Evolutionary conservation across 495 filamentous ascomycete genomes (phyloP), one percentile per base, ranked within the genome.

Genomic region (Amphirosellinia nigrospora): DNA sequence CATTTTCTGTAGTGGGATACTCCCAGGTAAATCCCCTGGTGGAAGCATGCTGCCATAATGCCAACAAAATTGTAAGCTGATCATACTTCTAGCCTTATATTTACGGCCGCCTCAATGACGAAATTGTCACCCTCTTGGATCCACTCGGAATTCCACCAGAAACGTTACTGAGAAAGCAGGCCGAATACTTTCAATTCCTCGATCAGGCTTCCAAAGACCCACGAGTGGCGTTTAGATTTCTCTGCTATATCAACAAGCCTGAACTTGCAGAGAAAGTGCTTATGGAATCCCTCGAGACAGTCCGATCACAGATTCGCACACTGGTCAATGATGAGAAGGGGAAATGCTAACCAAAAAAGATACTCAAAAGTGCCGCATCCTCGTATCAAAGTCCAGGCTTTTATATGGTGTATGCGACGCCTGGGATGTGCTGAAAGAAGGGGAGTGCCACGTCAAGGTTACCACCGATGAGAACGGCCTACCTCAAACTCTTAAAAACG

Each of bases 401-500:
- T 73, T 87, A 3, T 86, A 85, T 67, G 83, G 83, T 0, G 80
- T 86, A 38, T 86, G 84, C 65, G 85, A 86, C 71, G 80, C 83
- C 8, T 79, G 71, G 73, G 79, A 69, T 36, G 79, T 83, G n/a
- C 74, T 86, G 50, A 80, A 80, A 53, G 75, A 82, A 28, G 84
- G 83, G 0, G 79, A 86, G 68, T 86, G 83, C 59, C 75, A 76
- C 60, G 79, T 86, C 19, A 78, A 77, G 34, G 70, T 86, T 16
- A 86, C 85, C 16, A 71, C 77, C 34, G 81, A 85, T 69, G 73
- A 72, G 13, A 78, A 82, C 64, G 84, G 84, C 1, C 64, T 73
- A 30, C 75, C 84, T n/a, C 63, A 70, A 56, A 77, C 84, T 2
- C 61, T 86, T 0, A 77, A 65, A 36, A 78, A 77, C 21, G 79